Evolutionary conservation across 805 yeast genomes (phyloP).

Genomic region (Kodamaea hsintzibuensis): DNA sequence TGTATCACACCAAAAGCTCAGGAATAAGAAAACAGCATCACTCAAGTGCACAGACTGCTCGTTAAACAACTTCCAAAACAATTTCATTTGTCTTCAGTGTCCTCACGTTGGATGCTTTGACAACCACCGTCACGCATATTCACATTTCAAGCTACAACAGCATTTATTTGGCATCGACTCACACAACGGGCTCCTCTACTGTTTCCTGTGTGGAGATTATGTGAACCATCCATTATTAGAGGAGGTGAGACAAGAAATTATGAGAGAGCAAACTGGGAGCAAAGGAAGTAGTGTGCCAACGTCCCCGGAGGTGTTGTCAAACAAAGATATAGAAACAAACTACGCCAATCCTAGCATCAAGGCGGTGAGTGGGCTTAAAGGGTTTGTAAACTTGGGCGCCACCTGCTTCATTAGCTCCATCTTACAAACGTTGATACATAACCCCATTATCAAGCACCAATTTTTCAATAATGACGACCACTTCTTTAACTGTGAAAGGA

Average conservation of each 20-base stretch:
- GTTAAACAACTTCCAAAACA: constrained; percentile 41
- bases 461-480: constrained; percentile 74
- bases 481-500: constrained; percentile 49
- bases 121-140: constrained; percentile 32
- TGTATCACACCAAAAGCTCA: constrained; percentile 38
- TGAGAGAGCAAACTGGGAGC: constrained; percentile 29
- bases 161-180: constrained; percentile 59
- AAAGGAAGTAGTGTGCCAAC: neutral
- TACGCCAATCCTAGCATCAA: constrained; percentile 45
- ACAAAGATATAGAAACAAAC: constrained; percentile 7
- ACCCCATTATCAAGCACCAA: constrained; percentile 79
- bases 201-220: constrained; percentile 77
- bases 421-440: constrained; percentile 86
- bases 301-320: neutral
- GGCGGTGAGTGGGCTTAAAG: constrained; percentile 78
- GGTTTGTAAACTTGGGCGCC: constrained; percentile 92
- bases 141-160: constrained; percentile 33
- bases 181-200: constrained; percentile 65
- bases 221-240: constrained; percentile 63
- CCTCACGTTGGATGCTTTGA: constrained; percentile 73
- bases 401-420: constrained; percentile 96
- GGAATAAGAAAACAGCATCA: constrained; percentile 43
- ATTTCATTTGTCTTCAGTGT: constrained; percentile 71
- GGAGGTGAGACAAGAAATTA: constrained; percentile 39
- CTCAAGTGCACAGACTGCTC: constrained; percentile 55